A percentile compares a stretch with the other conserved stretches of the same genome.
Conservation (phyloP, 2,329 filamentous ascomycete genomes). For the Neofusicoccum ribis region DNA sequence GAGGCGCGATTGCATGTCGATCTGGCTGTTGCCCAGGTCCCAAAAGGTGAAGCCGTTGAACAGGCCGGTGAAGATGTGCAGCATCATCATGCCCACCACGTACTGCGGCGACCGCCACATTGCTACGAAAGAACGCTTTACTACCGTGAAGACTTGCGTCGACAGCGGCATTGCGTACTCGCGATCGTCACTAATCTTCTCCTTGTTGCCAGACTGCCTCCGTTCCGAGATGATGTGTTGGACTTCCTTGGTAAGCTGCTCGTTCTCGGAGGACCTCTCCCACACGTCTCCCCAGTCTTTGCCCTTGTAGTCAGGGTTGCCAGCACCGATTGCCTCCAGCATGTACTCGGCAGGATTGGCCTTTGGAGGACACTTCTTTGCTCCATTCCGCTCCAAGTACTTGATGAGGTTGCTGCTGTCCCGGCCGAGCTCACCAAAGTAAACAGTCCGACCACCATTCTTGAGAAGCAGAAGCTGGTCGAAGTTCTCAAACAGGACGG, state of each 20-base stretch:
- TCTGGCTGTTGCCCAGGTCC: slow-evolving; percentile 43
- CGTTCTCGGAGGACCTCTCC: slow-evolving; percentile 42
- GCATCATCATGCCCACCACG: slow-evolving; percentile 61
- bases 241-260: slow-evolving; percentile 41
- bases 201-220: slow-evolving; percentile 32
- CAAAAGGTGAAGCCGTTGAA: slow-evolving; percentile 54
- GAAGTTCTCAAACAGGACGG: slow-evolving; percentile 66
- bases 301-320: slow-evolving; percentile 45
- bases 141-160: slow-evolving; percentile 44
- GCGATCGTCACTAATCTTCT: slow-evolving; percentile 42
- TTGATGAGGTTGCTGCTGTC: slow-evolving; percentile 43
- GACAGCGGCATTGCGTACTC: slow-evolving; percentile 47
- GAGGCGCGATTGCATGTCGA: slow-evolving; percentile 58
- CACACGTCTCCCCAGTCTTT: slow-evolving; percentile 50
- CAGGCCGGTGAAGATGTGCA: slow-evolving; percentile 54
- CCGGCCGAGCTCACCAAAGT: slow-evolving; percentile 61
- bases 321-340: slow-evolving; percentile 49
- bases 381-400: slow-evolving; percentile 57
- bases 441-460: slow-evolving; percentile 65
- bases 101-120: slow-evolving; percentile 69
- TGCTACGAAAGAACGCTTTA: slow-evolving; percentile 55
- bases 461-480: slow-evolving; percentile 65
- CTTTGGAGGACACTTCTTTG: slow-evolving; percentile 51
- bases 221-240: slow-evolving; percentile 41
- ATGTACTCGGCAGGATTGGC: slow-evolving; percentile 58